Base-by-base conservation (phyloP, 1,284 basidiomycete species). In the Rhodofomes roseus region DNA sequence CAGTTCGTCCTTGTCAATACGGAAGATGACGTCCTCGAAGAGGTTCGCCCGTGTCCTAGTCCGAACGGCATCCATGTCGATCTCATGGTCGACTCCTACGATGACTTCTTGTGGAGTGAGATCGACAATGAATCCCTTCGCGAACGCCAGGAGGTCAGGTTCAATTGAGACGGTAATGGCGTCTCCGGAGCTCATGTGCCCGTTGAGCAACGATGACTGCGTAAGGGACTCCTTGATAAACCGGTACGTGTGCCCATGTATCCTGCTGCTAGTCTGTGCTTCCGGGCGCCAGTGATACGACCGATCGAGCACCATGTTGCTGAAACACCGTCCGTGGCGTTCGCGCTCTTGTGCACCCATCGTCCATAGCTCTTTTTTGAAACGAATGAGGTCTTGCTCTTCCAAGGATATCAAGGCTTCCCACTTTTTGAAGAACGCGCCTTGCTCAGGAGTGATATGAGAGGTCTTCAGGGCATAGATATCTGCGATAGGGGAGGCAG, bases 1-100 rank as follows among this genome's bases (percentile, higher is more conserved):
- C 44, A 98, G 76, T 72, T 99, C 96, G 72, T 99, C 97, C 69
- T 89, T 92, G 79, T 99, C 96, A 61, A 99, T 88, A 25, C 96
- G 84, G 76, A 95, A 98, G 7, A 89, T 71, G 22, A 86, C 70
- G 11, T 61, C 60, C 25, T 57, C 65, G 63, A 53, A 39, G 40
- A 50, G 40, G 55, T 56, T 11, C 25, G 63, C 55, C 68, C 67
- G 40, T 61, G 79, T 62, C 4, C 84, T 79, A 27, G 74, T 77
- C 11, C 77, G 72, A 58, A 91, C 80, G 37, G 75, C 77, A 9
- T 76, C 75, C 22, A 82, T 70, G 64, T 84, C 81, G n/a, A 99
- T 74, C 44, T 82, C 81, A 65, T 92, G 90, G 66, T 97, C 95
- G 1, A 96, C 81, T 1, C 91, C 93, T 39, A 98, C 70, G 8